Evolutionary conservation across 768 basidiomycete species (phyloP), one percentile per base, ranked within the genome.

Genomic region (Leccinellum rugosiceps): DNA sequence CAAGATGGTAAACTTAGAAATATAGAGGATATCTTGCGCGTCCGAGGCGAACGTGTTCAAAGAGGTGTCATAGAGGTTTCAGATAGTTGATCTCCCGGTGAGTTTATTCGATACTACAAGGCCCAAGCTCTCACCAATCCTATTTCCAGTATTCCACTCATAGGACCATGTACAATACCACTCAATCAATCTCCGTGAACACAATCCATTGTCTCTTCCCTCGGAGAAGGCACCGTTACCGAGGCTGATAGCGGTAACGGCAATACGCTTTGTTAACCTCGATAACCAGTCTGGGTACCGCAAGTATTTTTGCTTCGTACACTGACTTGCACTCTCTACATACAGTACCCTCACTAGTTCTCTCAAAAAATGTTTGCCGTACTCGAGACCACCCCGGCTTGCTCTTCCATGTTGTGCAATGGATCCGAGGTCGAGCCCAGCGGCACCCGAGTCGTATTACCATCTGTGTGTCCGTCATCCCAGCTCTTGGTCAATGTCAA

Each of bases 21-120:
- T 1, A 76, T 98, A 4, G 96, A 98, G 70, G 90, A 94, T 57
- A 72, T 98, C 14, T 72, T 97, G 57, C 78, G 76, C 32, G 85
- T 81, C 0, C 88, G 86, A 53, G 96, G 96, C 1, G 94, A 98
- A 74, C 77, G 73, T 46, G 86, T 96, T 26, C 77, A 69, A 53
- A 74, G 78, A 58, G 84, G 84, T 1, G 80, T 81, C 2, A 75
- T 88, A 6, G 87, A 89, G 61, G 83, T 82, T 56, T 60, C 72
- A 17, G 75, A 76, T 13, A 48, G n/a, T 23, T 65, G 23, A 66
- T 35, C n/a, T n/a, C 7, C 9, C 13, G 26, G 66, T 68, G 44
- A 58, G 63, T 47, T 14, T 4, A 49, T 41, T 21, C 19, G 3
- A 6, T 7, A 2, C 19, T 10, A 9, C 21, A 34, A 25, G 0